Base-by-base conservation (phyloP, 1,139 yeast genomes). In the Scheffersomyces segobiensis region DNA sequence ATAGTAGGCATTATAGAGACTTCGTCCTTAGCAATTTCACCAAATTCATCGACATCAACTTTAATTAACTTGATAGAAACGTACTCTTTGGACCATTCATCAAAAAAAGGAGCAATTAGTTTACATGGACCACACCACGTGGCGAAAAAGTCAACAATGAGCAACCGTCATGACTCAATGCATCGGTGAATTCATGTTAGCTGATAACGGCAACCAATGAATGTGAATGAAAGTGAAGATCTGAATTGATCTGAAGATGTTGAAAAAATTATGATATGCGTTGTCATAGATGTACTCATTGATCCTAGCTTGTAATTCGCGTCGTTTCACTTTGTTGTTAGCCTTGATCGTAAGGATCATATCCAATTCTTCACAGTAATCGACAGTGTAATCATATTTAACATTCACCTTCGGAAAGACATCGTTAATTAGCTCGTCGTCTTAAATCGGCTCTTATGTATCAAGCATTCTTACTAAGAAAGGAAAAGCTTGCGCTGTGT, bases 101-200 rank as follows among this genome's bases (percentile, higher is more conserved):
- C 91, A 66, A 91, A 77, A 64, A 87, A 74, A 60, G 97, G 97
- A 46, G 93, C 85, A 74, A 92, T 87, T 69, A 89, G 90, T 74
- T 89, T 89, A 79, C 97, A 92, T 52, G 97, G 97, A 57, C 95
- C 97, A 78, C 97, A 92, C 97, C 97, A 92, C 55, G 89, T 85
- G 56, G 97, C 97, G 70, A 84, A 88, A 74, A 91, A 92, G 74
- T 92, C 97, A 61, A 91, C 89, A 48, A 91, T 96, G 64, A 91
- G 86, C 73, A 88, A 76, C 88, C 84, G 63, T 79, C 77, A 71
- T 80, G 73, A 57, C 77, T 65, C 67, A 89, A 80, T 63, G 87
- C 88, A 60, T 80, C 77, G 56, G 83, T 76, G 81, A 90, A 91
- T 72, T 90, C 92, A 62, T 82, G 83, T 62, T 77, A n/a, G n/a